These are phyloP conservation scores for Arctium minus DNA, from an alignment of 129 eudicot species.

Conservation along the genomic window DNA sequence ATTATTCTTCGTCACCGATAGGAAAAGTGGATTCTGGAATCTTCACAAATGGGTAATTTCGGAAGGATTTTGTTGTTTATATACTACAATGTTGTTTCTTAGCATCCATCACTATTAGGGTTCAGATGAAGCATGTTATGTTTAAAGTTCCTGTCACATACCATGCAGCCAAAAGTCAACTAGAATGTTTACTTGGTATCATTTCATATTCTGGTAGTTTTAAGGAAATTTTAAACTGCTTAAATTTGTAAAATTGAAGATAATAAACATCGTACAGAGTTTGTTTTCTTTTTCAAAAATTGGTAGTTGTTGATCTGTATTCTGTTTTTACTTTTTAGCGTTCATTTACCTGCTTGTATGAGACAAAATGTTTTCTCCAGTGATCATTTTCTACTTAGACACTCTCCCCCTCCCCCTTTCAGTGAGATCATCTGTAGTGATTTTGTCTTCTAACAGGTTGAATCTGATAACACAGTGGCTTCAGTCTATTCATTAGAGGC, in stretches of 20 bases:
- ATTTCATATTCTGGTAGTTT: neutral
- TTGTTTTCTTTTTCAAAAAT: neutral
- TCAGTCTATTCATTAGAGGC: conserved; percentile 71
- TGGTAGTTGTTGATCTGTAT: neutral
- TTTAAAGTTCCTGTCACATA: neutral
- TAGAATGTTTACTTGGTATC: neutral
- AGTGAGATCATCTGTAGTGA: neutral
- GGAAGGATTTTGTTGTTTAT: neutral
- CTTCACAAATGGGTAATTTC: conserved; percentile 84
- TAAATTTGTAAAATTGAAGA: neutral
- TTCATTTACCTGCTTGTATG: neutral
- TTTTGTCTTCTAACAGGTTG: conserved; percentile 48
- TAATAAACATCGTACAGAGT: neutral
- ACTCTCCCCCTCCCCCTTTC: neutral
- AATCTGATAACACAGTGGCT: conserved; percentile 62
- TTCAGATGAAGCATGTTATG: neutral
- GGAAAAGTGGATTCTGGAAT: conserved; percentile 88
- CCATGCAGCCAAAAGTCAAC: neutral
- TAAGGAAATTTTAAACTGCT: neutral
- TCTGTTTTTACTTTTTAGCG: neutral
- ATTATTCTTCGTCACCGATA: conserved; percentile 80
- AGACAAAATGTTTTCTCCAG: neutral
- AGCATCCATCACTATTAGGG: neutral
- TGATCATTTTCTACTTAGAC: neutral
- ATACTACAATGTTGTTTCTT: neutral